Evolutionary conservation across 129 eudicot species (phyloP).

Genomic region (Solidago caesia): DNA sequence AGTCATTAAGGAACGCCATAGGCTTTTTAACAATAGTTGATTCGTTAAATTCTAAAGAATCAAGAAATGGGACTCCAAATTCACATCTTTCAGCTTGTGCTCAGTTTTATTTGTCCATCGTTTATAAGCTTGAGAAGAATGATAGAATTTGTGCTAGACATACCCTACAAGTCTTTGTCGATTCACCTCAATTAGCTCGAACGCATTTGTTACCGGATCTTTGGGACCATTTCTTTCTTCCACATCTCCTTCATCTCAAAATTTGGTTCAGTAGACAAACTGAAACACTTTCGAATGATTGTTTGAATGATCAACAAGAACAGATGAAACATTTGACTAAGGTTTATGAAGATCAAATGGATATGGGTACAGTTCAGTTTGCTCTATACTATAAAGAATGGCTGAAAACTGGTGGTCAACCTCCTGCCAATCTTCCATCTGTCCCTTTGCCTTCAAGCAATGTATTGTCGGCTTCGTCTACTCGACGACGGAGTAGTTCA

Average conservation of each 20-base stretch:
- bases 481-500: slow-evolving; percentile 42
- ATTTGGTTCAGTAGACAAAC: slow-evolving; percentile 53
- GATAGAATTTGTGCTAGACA: slow-evolving; percentile 60
- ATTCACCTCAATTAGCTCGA: slow-evolving; percentile 64
- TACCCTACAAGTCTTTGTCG: slow-evolving; percentile 61
- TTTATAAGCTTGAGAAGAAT: slow-evolving; percentile 63
- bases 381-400: slow-evolving; percentile 76
- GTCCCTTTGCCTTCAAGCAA: slow-evolving; percentile 64
- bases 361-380: slow-evolving; percentile 57
- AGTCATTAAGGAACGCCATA: slow-evolving; percentile 44
- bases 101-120: slow-evolving; percentile 64
- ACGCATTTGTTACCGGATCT: slow-evolving; percentile 66
- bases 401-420: slow-evolving; percentile 68
- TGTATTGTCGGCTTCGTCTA: slow-evolving; percentile 23
- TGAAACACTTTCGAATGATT: slow-evolving; percentile 37
- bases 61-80: slow-evolving; percentile 43
- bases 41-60: slow-evolving; percentile 39
- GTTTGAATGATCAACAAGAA: slow-evolving; percentile 37
- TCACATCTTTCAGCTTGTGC: slow-evolving; percentile 69
- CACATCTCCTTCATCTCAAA: slow-evolving; percentile 74
- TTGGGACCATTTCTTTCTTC: slow-evolving; percentile 86
- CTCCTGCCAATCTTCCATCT: slow-evolving; percentile 62
- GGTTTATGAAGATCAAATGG: slow-evolving; percentile 51
- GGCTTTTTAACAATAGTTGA: slow-evolving; percentile 60
- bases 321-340: slow-evolving; percentile 38